phyloP scores from a whole-genome alignment of 2,329 filamentous ascomycete genomes.

The Pestalotiopsis sp. region DNA sequence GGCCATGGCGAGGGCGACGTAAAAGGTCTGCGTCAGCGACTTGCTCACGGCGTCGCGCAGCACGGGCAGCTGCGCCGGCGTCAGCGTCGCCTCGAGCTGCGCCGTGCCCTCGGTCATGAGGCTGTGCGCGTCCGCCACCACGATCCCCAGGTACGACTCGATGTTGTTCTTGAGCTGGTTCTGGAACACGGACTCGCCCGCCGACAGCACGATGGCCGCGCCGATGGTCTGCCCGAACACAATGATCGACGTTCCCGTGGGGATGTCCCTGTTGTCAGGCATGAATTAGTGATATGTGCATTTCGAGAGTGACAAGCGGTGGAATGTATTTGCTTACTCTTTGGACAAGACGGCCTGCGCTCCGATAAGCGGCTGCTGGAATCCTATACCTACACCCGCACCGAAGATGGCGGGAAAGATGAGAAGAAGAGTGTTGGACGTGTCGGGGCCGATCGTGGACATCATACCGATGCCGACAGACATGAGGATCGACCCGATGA shows the following conservation, averaged over 20 bases:
- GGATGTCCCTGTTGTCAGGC: not conserved
- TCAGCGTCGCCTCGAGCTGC: not conserved
- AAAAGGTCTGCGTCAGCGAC: slow-evolving; percentile 14
- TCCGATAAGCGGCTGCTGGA: slow-evolving; percentile 29
- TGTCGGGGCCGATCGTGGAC: slow-evolving; percentile 40
- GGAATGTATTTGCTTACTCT: not conserved
- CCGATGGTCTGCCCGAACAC: slow-evolving; percentile 9
- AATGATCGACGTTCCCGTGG: slow-evolving; percentile 2
- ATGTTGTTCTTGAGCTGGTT: slow-evolving; percentile 12
- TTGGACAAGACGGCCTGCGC: not conserved
- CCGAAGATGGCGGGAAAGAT: slow-evolving; percentile 47
- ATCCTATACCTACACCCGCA: slow-evolving; percentile 39
- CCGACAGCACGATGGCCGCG: not conserved
- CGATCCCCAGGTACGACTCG: slow-evolving; percentile 11
- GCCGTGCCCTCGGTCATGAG: slow-evolving; percentile 6
- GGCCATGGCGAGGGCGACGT: slow-evolving; percentile 13
- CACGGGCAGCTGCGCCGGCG: not conserved
- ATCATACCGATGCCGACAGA: slow-evolving; percentile 44
- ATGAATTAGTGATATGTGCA: not conserved
- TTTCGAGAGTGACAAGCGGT: not conserved
- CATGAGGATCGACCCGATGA: slow-evolving; percentile 36
- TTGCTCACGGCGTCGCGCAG: slow-evolving; percentile 9
- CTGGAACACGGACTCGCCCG: slow-evolving; percentile 2
- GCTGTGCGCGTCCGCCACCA: slow-evolving; percentile 10
- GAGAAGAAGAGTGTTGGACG: slow-evolving; percentile 29